Percentiles rank a stretch among this genome's conserved stretches.
Evolutionary conservation across 2,329 filamentous ascomycete genomes (phyloP).

Genomic region (Dryadomyces quercivorus): DNA sequence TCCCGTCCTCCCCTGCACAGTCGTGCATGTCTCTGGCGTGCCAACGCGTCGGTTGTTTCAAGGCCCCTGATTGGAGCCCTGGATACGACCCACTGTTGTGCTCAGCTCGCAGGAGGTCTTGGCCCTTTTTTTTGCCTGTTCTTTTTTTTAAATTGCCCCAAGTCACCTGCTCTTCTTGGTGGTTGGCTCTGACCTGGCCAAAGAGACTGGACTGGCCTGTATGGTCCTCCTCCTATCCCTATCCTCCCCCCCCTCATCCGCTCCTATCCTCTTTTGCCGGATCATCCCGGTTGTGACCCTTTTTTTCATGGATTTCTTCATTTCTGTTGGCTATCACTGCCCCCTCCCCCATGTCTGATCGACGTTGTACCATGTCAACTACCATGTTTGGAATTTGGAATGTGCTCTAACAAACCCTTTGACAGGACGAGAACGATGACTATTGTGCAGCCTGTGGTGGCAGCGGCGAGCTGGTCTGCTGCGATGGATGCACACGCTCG

Average conservation of each 20-base stretch:
- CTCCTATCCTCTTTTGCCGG: not conserved
- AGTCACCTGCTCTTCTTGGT: not conserved
- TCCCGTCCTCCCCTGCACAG: not conserved
- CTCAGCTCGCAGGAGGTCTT: not conserved
- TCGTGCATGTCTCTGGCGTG: slow-evolving; percentile 2
- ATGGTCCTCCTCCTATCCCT: not conserved
- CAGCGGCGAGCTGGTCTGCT: slow-evolving; percentile 78
- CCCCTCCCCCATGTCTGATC: not conserved
- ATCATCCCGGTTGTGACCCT: no score
- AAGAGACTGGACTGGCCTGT: not conserved
- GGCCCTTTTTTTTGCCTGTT: not conserved
- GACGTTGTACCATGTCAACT: not conserved
- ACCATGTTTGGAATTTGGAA: not conserved
- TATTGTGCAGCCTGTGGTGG: slow-evolving; percentile 78
- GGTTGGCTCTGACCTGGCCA: not conserved
- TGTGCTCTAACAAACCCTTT: not conserved
- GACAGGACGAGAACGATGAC: slow-evolving; percentile 69
- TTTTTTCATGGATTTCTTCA: not conserved
- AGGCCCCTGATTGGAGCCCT: not conserved
- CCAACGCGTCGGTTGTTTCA: slow-evolving; percentile 12
- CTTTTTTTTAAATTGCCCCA: not conserved
- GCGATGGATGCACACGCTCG: slow-evolving; percentile 79
- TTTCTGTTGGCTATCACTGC: not conserved
- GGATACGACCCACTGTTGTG: not conserved
- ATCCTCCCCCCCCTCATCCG: not conserved